A percentile compares a stretch with the other conserved stretches of the same genome.
Conservation (phyloP, 164 flowering plant genomes). For the Vitis cinerea region DNA sequence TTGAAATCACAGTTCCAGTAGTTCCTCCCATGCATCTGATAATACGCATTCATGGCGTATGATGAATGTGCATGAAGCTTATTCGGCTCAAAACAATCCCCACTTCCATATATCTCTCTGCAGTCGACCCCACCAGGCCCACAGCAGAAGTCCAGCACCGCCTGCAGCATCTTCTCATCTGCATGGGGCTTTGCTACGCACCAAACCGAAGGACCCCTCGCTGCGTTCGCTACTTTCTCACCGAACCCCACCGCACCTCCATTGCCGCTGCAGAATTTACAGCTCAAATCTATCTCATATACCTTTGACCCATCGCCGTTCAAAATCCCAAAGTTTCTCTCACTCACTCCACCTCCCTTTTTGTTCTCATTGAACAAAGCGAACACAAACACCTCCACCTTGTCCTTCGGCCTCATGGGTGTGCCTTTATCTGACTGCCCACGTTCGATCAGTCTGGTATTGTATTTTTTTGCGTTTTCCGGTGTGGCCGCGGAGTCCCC, state of each 20-base stretch:
- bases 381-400: constrained; percentile 50
- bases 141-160: constrained; percentile 64
- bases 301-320: constrained; percentile 57
- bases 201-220: constrained; percentile 64
- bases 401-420: constrained; percentile 53
- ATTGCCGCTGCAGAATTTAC: constrained; percentile 45
- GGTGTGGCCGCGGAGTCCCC: constrained; percentile 49
- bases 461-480: constrained; percentile 57
- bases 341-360: constrained; percentile 46
- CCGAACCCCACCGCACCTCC: constrained; percentile 35
- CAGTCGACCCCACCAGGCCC: constrained; percentile 73
- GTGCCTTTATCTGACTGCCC: constrained; percentile 50
- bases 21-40: constrained; percentile 75
- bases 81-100: constrained; percentile 50
- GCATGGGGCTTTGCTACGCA: constrained; percentile 74
- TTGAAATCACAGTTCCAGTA: constrained; percentile 76
- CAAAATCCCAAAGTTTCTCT: constrained; percentile 68
- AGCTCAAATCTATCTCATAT: constrained; percentile 62
- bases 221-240: constrained; percentile 19
- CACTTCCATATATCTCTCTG: constrained; percentile 42
- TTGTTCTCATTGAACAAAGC: constrained; percentile 72
- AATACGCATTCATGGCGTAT: constrained; percentile 68
- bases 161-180: constrained; percentile 52
- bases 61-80: constrained; percentile 71
- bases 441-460: constrained; percentile 43